Base-by-base conservation (phyloP, 139 green algal species). In the Gonium pectorale region DNA sequence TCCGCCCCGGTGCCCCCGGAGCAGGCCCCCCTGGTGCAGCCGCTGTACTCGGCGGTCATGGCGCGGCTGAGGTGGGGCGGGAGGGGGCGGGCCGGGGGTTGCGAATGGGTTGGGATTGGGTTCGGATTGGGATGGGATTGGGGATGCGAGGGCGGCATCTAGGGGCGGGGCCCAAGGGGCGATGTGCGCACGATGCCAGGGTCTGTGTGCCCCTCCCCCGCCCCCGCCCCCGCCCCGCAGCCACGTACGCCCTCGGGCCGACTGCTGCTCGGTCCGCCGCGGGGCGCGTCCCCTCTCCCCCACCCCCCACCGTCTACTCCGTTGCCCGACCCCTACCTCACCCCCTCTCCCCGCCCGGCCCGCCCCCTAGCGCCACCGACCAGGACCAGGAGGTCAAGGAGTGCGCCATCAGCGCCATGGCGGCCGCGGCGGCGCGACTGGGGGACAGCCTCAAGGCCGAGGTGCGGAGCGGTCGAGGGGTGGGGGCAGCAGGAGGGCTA, bases 311-410 rank as follows among this genome's bases (percentile, higher is more conserved):
- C 46, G 46, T 15, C 11, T 15, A 54, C 46, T 54, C 15, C 46
- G 9, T 54, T 22, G 15, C 46, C 46, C 46, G 15, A 54, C 46
- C 7, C 64, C 37, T 33, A 3, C 67, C 27, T 27, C 33, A 41
- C 46, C n/a, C 2, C 70, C 70, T 21, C 46, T 5, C 31, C 15
- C 46, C 70, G n/a, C n/a, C n/a, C n/a, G n/a, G n/a, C n/a, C n/a
- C 44, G 5, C 70, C 70, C 26, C 37, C 4, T 67, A 86, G 38
- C 11, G 90, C 92, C 0, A 92, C 96, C 72, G 96, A 99, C 83
- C 93, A 96, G 82, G 94, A 97, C 86, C 95, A 97, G 79, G 88
- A 91, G 88, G 88, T 91, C 26, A 91, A 91, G 88, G 88, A 91
- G 40, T 92, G 87, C 37, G 94, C 97, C 62, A 98, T 99, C 77